phyloP scores from a whole-genome alignment of 2,329 filamentous ascomycete genomes.

The Aspergillus versicolor region DNA sequence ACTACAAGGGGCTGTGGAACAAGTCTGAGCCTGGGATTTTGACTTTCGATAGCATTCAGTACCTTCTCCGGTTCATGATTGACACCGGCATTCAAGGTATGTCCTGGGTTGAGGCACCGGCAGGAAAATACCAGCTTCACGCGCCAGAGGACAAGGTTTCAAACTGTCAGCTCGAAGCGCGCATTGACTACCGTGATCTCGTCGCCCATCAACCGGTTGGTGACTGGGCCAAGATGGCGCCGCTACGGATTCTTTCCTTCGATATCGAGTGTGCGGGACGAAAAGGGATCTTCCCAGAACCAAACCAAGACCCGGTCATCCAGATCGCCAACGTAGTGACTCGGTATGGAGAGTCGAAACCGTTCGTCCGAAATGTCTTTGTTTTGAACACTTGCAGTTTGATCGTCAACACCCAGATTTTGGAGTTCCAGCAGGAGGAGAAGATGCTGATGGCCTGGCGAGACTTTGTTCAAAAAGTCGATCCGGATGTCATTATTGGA shows the following conservation, averaged over 20 bases:
- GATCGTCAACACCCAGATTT: slow-evolving; percentile 91
- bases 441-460: slow-evolving; percentile 93
- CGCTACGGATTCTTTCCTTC: slow-evolving; percentile 87
- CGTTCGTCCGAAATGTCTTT: slow-evolving; percentile 95
- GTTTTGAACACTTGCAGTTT: slow-evolving; percentile 87
- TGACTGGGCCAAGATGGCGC: slow-evolving; percentile 98
- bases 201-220: slow-evolving; percentile 85
- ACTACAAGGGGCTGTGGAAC: slow-evolving; percentile 91
- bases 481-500: slow-evolving; percentile 96
- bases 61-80: slow-evolving; percentile 95
- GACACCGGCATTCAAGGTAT: slow-evolving; percentile 92
- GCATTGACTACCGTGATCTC: slow-evolving; percentile 76
- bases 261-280: slow-evolving; percentile 98
- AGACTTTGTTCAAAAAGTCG: slow-evolving; percentile 82
- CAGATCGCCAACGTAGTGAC: slow-evolving; percentile 98
- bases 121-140: slow-evolving; percentile 70
- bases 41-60: slow-evolving; percentile 96
- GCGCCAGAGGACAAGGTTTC: slow-evolving; percentile 69
- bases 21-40: slow-evolving; percentile 68
- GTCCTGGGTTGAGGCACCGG: slow-evolving; percentile 91
- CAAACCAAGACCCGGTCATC: slow-evolving; percentile 88
- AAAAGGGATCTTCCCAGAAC: slow-evolving; percentile 95
- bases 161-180: slow-evolving; percentile 94
- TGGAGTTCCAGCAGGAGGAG: slow-evolving; percentile 77
- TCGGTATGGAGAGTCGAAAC: slow-evolving; percentile 89